Base-by-base conservation (phyloP, 1,139 yeast species). In the Yamadazyma membranifaciens region DNA sequence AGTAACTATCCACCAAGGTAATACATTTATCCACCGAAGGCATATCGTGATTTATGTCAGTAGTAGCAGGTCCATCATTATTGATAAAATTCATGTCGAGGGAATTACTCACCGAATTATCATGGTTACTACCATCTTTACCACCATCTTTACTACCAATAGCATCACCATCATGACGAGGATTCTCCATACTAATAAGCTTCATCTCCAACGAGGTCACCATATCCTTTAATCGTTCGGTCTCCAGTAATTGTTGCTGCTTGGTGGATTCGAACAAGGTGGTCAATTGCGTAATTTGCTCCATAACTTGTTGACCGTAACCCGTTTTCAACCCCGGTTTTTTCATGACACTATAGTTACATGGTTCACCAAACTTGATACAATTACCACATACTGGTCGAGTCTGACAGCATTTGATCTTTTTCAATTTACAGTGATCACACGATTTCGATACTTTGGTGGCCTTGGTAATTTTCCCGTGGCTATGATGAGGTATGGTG, bases 341-440 rank as follows among this genome's bases (percentile, higher is more conserved):
- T 40, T 49, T 60, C 56, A 60, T 61, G 25, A 60, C 45, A 22
- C 63, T 55, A 38, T 62, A 65, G 25, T 54, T 54, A 45, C 71
- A 65, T 14, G 48, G 40, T 31, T 44, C 47, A 1, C 53, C 54
- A 31, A 55, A 55, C 39, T 59, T 62, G 11, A 43, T 12, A 42
- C 75, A 69, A 43, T 56, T 55, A 2, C 56, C 48, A 45, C 75
- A 69, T 2, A 40, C 38, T 2, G 71, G 74, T 35, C 56, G 60
- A 16, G 43, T 46, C 36, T 57, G 68, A 42, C 63, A 57, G 49
- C 73, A 67, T 44, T 62, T 65, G 36, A 65, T 58, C 43, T 67
- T 67, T 42, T 65, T 60, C 12, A 49, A 32, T 36, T 67, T 65
- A 51, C 75, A 69, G 12, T 53, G 50, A 40, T 65, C 69, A 47